A percentile compares a stretch with the other conserved stretches of the same genome.
Evolutionary conservation across 1,139 yeast genomes (phyloP).

Genomic region (Fermentozyma sake): DNA sequence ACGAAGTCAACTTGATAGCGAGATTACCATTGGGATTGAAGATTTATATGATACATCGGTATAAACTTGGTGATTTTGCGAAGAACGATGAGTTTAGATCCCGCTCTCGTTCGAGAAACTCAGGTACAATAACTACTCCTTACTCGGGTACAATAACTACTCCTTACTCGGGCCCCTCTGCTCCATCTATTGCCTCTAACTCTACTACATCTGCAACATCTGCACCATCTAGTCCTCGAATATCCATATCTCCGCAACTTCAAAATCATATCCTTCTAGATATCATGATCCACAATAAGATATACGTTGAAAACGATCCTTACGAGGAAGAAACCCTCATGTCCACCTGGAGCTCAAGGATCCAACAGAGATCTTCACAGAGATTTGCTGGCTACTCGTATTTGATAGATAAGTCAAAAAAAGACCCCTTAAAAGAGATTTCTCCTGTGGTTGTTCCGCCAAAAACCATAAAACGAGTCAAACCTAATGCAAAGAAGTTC

Average conservation of each 20-base stretch:
- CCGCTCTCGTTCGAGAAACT: too few relatives aligned
- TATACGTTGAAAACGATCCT: conserved; percentile 2
- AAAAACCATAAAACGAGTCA: conserved; percentile 5
- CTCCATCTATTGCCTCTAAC: too few relatives aligned
- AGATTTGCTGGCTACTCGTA: conserved; percentile 4
- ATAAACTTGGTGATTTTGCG: too few relatives aligned
- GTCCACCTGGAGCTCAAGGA: conserved; percentile 8
- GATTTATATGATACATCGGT: conserved; percentile 14
- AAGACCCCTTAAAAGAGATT: too few relatives aligned
- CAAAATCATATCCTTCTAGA: conserved; percentile 14
- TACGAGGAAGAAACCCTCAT: conserved; percentile 2
- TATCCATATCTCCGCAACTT: conserved; percentile 2
- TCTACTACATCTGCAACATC: too few relatives aligned
- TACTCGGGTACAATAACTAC: too few relatives aligned
- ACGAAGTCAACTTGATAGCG: conserved; percentile 9
- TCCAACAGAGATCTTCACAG: conserved; percentile 3
- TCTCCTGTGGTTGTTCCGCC: too few relatives aligned
- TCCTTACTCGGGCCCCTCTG: too few relatives aligned
- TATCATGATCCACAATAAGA: conserved; percentile 15
- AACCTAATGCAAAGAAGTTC: conserved; percentile 10
- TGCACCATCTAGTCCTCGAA: too few relatives aligned
- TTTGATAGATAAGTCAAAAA: conserved; percentile 5
- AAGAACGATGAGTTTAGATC: too few relatives aligned
- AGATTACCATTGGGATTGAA: conserved; percentile 27
- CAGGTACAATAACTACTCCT: too few relatives aligned